phyloP scores from a whole-genome alignment of 2,329 filamentous ascomycete species.

The Plectosphaerella cucumerina region DNA sequence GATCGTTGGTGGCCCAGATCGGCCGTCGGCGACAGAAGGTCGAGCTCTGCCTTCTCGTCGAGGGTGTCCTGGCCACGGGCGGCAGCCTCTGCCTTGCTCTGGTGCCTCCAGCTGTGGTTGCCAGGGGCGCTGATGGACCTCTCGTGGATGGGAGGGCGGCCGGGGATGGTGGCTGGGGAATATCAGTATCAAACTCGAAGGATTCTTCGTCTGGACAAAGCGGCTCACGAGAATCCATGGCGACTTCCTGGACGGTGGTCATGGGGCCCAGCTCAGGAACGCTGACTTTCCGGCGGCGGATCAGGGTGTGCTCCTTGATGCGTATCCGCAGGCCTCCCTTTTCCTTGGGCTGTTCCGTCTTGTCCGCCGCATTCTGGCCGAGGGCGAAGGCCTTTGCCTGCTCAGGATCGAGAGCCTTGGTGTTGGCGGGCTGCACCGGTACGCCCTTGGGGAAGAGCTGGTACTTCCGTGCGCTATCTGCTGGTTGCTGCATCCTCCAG shows the following conservation, averaged over 20 bases:
- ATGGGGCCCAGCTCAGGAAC: conserved; percentile 62
- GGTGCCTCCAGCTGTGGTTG: conserved; percentile 38
- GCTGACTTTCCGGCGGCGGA: conserved; percentile 58
- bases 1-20: conserved; percentile 11
- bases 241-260: conserved; percentile 63
- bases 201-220: background rate
- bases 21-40: background rate
- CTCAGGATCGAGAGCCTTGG: conserved; percentile 46
- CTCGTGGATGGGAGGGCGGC: conserved; percentile 60
- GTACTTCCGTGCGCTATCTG: conserved; percentile 47
- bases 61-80: conserved; percentile 23
- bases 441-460: conserved; percentile 56
- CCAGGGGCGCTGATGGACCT: conserved; percentile 60
- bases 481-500: conserved; percentile 55
- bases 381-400: conserved; percentile 42
- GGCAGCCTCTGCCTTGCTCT: conserved; percentile 33
- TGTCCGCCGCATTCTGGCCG: conserved; percentile 30
- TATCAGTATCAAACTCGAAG: conserved; percentile 4
- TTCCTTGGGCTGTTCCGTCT: conserved; percentile 28
- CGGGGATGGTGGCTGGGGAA: conserved; percentile 59
- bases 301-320: conserved; percentile 54
- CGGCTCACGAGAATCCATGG: conserved; percentile 66
- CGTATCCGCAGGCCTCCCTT: conserved; percentile 43
- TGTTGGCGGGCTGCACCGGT: conserved; percentile 34
- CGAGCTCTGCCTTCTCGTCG: conserved; percentile 26